These are phyloP conservation scores for Blastocystis sp. DNA, from an alignment of 352 stramenopile species.

Conservation along the genomic window DNA sequence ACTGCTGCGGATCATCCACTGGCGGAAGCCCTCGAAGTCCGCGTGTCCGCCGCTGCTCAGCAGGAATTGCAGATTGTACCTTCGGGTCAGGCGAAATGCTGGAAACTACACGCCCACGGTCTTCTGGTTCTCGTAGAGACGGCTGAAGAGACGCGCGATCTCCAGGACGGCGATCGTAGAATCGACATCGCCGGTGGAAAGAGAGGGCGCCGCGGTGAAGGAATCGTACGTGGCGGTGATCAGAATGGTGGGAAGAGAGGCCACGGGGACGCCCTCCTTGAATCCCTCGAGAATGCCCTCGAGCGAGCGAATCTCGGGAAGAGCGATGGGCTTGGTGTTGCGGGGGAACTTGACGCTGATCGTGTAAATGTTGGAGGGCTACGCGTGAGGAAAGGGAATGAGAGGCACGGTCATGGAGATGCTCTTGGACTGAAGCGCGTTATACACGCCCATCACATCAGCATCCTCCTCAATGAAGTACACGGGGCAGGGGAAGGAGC, in stretches of 20 bases:
- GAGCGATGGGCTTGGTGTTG: slow-evolving; percentile 4
- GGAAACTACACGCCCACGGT: slow-evolving; percentile 23
- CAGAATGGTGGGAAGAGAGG: slow-evolving; percentile 61
- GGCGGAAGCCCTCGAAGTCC: slow-evolving; percentile 64
- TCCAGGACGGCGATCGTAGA: slow-evolving; percentile 35
- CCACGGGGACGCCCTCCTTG: slow-evolving; percentile 7
- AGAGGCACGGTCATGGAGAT: neutral
- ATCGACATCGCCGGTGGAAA: neutral
- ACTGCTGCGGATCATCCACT: slow-evolving; percentile 58
- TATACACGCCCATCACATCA: neutral
- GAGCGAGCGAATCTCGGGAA: slow-evolving; percentile 56
- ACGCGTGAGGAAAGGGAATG: neutral
- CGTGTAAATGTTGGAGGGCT: slow-evolving; percentile 56
- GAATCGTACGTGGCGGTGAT: slow-evolving; percentile 59
- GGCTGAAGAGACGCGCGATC: slow-evolving; percentile 40
- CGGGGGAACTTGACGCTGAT: slow-evolving; percentile 48
- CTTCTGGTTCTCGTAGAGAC: slow-evolving; percentile 50
- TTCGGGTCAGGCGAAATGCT: neutral
- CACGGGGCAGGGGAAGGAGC: slow-evolving; percentile 38
- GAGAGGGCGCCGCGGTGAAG: slow-evolving; percentile 59
- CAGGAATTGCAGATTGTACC: slow-evolving; percentile 52
- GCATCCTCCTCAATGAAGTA: slow-evolving; percentile 26
- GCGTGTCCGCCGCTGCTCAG: slow-evolving; percentile 35
- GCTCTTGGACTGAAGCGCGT: slow-evolving; percentile 17
- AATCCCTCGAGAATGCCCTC: slow-evolving; percentile 40